These are phyloP conservation scores for Echium plantagineum DNA, from an alignment of 257 asterid species.

Conservation along the genomic window DNA sequence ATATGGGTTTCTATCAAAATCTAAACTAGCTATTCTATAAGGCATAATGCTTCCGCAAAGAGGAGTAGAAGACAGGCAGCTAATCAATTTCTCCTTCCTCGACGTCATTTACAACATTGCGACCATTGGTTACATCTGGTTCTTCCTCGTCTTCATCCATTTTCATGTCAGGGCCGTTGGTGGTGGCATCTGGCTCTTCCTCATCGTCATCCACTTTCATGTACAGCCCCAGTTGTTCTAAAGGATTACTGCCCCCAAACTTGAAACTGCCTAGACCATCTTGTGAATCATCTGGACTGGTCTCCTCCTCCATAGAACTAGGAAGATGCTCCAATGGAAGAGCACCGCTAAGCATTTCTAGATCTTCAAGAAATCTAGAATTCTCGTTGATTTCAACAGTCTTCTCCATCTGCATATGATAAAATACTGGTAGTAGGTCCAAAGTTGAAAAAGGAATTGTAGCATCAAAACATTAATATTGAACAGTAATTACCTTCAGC, in stretches of 20 bases:
- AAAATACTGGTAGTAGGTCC: neutral
- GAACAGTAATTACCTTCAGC: slow-evolving; percentile 36
- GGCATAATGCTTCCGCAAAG: neutral
- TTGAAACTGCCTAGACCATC: slow-evolving; percentile 64
- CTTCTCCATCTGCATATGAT: slow-evolving; percentile 53
- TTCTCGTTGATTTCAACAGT: slow-evolving; percentile 74
- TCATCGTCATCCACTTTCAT: slow-evolving; percentile 80
- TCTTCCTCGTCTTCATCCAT: slow-evolving; percentile 63
- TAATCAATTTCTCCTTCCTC: slow-evolving; percentile 76
- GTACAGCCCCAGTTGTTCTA: slow-evolving; percentile 85
- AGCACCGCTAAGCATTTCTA: slow-evolving; percentile 52
- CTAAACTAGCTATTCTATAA: neutral
- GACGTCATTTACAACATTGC: slow-evolving; percentile 25
- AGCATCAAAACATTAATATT: neutral
- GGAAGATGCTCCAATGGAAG: slow-evolving; percentile 41
- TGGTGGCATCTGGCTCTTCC: slow-evolving; percentile 56
- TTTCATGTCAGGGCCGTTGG: slow-evolving; percentile 7
- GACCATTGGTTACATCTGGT: slow-evolving; percentile 29
- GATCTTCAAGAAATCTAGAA: slow-evolving; percentile 55
- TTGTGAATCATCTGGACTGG: slow-evolving; percentile 54
- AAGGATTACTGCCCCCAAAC: slow-evolving; percentile 61
- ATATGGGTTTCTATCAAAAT: neutral
- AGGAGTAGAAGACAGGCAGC: neutral
- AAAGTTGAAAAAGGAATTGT: neutral
- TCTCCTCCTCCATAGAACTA: slow-evolving; percentile 54